Conservation (phyloP, 345 rosid genomes). For the Carallia pectinifolia region DNA sequence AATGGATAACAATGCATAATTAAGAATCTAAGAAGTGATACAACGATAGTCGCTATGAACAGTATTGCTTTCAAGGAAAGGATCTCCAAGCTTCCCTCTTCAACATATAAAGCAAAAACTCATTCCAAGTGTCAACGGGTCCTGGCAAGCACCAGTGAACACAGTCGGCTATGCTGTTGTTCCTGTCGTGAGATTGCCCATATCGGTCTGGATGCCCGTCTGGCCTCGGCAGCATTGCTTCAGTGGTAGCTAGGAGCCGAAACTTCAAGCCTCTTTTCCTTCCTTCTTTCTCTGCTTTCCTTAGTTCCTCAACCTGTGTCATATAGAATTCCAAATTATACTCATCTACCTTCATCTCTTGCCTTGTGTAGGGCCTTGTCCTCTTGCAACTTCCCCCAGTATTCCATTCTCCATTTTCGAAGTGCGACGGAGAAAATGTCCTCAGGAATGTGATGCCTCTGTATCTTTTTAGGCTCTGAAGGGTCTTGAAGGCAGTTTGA, state of each 20-base stretch:
- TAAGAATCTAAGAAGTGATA: too few species aligned
- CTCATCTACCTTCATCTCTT: slow-evolving; percentile 48
- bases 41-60: too few species aligned
- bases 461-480: slow-evolving; percentile 31
- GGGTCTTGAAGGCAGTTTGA: slow-evolving; percentile 48
- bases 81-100: slow-evolving; percentile 27
- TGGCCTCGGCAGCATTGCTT: slow-evolving; percentile 58
- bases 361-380: slow-evolving; percentile 41
- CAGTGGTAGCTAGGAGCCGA: slow-evolving; percentile 41
- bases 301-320: slow-evolving; percentile 44
- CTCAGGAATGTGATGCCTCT: slow-evolving; percentile 45
- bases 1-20: not conserved
- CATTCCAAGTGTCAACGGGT: slow-evolving; percentile 71
- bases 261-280: slow-evolving; percentile 38
- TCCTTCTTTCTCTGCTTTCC: slow-evolving; percentile 40
- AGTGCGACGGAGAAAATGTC: slow-evolving; percentile 60
- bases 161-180: slow-evolving; percentile 45
- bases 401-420: slow-evolving; percentile 67
- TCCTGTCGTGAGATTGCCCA: slow-evolving; percentile 32
- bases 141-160: slow-evolving; percentile 95
- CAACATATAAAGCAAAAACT: slow-evolving; percentile 56
- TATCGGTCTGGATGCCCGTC: slow-evolving; percentile 56
- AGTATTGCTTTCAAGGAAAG: not conserved
- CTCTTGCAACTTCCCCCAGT: slow-evolving; percentile 64
- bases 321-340: slow-evolving; percentile 38